Evolutionary conservation across 2,329 filamentous ascomycete species (phyloP).

Genomic region (Colletotrichum gloeosporioides): DNA sequence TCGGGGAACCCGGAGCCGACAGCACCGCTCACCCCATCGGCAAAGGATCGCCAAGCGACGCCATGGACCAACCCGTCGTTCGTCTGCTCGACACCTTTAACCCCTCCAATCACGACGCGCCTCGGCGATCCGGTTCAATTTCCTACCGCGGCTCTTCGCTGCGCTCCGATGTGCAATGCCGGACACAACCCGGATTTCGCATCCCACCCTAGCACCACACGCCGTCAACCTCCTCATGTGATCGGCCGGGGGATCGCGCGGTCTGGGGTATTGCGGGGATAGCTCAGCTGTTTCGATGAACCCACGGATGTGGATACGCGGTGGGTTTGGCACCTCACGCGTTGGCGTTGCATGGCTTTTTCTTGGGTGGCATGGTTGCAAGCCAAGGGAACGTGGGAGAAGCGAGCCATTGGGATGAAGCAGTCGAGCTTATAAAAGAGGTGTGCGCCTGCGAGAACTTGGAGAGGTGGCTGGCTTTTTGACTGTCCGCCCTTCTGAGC

Average conservation of each 20-base stretch:
- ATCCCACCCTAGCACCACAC: background rate
- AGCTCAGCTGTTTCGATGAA: background rate
- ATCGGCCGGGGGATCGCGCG: slow-evolving; percentile 1
- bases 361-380: background rate
- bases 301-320: background rate
- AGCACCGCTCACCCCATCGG: background rate
- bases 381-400: background rate
- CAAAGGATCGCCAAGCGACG: background rate
- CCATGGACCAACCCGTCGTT: background rate
- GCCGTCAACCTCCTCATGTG: background rate
- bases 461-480: background rate
- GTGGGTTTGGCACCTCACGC: background rate
- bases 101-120: slow-evolving; percentile 13
- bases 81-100: background rate
- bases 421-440: background rate
- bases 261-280: slow-evolving; percentile 21
- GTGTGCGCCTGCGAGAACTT: background rate
- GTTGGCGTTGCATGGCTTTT: background rate
- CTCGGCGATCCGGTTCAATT: slow-evolving; percentile 14
- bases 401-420: background rate
- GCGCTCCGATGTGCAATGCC: background rate
- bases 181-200: background rate
- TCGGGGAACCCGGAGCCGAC: slow-evolving; percentile 15
- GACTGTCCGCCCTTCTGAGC: background rate
- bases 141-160: background rate